These are phyloP conservation scores for Cystoderma amianthinum DNA, from an alignment of 768 basidiomycete genomes.

Conservation along the genomic window DNA sequence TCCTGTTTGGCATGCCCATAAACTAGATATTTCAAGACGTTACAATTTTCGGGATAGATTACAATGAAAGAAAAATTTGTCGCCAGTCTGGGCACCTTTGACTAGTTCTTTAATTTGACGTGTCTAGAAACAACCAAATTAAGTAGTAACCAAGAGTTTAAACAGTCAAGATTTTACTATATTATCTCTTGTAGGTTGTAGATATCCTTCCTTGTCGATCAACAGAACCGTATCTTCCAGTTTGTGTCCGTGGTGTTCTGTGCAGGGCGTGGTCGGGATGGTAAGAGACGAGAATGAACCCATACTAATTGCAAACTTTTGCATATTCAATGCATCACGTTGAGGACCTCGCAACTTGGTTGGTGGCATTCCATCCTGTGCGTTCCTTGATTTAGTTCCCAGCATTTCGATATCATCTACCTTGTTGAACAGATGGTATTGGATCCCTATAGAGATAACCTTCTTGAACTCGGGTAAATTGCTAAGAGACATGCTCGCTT, in stretches of 20 bases:
- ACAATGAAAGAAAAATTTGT: conserved; percentile 31
- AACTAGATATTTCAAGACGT: conserved; percentile 17
- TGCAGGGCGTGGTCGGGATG: no score
- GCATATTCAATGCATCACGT: neutral
- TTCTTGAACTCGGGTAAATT: neutral
- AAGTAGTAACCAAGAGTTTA: neutral
- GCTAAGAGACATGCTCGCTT: neutral
- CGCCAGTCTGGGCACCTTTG: conserved; percentile 20
- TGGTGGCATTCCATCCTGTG: neutral
- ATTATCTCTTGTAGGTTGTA: conserved; percentile 19
- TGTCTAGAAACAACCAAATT: conserved; percentile 10
- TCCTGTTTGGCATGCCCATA: conserved; percentile 46
- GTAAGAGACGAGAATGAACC: neutral
- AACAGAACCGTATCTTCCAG: conserved; percentile 19
- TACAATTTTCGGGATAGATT: neutral
- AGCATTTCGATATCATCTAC: neutral
- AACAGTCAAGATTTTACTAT: conserved; percentile 28
- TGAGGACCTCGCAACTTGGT: neutral
- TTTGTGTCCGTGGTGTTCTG: conserved; percentile 23
- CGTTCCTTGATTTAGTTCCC: neutral
- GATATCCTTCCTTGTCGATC: conserved; percentile 12
- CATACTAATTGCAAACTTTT: neutral
- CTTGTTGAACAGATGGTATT: neutral
- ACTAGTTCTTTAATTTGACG: conserved; percentile 22
- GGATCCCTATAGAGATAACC: neutral